Base-by-base conservation (phyloP, 1,284 basidiomycete genomes). In the Microstroma glucosiphilum region DNA sequence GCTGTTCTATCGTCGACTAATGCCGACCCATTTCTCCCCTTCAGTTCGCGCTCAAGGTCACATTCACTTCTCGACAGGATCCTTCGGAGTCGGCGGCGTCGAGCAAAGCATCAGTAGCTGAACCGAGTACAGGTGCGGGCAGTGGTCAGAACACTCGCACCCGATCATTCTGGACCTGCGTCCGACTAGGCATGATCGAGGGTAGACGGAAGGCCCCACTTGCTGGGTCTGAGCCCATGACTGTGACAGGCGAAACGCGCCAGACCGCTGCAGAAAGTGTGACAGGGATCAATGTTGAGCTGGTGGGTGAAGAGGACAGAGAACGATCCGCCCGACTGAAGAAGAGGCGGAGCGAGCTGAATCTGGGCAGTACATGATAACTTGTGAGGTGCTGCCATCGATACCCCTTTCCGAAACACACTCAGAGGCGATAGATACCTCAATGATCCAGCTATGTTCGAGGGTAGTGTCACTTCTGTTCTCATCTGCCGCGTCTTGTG, bases 291-390 rank as follows among this genome's bases (percentile, higher is more conserved):
- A 21, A 21, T 12, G 15, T 21, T 17, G 43, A 48, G 13, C 17
- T n/a, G 17, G 17, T 23, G 17, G 48, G 23, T 8, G 56, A 42
- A 19, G 56, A 57, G n/a, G 23, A 17, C 19, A 40, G 30, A 19
- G n/a, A 37, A 54, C 51, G 51, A 17, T 13, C 26, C 8, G 51
- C 15, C 13, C 15, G 51, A 15, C 25, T 54, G 15, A 54, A 25
- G 51, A 54, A 54, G 51, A 54, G 51, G 25, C 15, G 51, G 21
- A 54, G 51, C 21, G 51, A 54, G 40, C 75, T 12, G 37, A 37
- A 37, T 9, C 30, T 37, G 30, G 30, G 30, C 30, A 37, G 30
- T 37, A 9, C 30, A 37, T 37, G 30, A 37, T 37, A 37, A 3
- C 3, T 3, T 37, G 9, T n/a, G 30, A 37, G 30, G 30, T 37